Evolutionary conservation across 257 asterid genomes (phyloP), one percentile per base, ranked within the genome.

Genomic region (Solanum tacnaense): DNA sequence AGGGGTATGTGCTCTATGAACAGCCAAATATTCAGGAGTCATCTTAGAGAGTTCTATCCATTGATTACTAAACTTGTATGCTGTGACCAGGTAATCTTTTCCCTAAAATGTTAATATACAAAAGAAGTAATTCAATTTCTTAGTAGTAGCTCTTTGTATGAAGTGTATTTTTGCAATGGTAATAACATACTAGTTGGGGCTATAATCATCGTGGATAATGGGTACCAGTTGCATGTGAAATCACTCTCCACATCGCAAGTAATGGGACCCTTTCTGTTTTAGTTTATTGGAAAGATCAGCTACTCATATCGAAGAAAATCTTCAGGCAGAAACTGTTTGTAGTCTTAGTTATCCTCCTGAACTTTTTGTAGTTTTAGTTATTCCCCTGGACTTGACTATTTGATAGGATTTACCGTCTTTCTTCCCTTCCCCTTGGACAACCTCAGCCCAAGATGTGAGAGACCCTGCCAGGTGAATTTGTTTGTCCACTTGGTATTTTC

Each of bases 41-140:
- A 96, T 90, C 95, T 97, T 74, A 89, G 95, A 89, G 96, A 94
- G 89, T 97, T 97, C 89, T 97, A 97, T 92, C 99, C 99, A 82
- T 90, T 93, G 90, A 94, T 97, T 84, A 94, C 99, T 7, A 97
- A 94, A 92, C 99, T 97, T 25, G 96, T 97, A 83, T 95, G 98
- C 96, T 93, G 96, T 83, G 96, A 97, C 92, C 99, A 96, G 99
- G 99, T 97, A 94, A 91, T 78, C 75, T 87, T 91, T 16, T 81
- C 62, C 65, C 87, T 84, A 10, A 9, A 32, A 58, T 34, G 73
- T 31, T 36, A 32, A 39, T 16, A 11, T 87, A 35, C 65, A 27
- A 44, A 71, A 44, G 35, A 67, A 38, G 65, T n/a, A 38, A 68
- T 68, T 65, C 15, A 44, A 31, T 58, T 75, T 75, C 21, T 36